Percentiles rank a stretch among this genome's conserved stretches.
Evolutionary conservation across 345 rosid genomes (phyloP).

Genomic region (Hevea brasiliensis): DNA sequence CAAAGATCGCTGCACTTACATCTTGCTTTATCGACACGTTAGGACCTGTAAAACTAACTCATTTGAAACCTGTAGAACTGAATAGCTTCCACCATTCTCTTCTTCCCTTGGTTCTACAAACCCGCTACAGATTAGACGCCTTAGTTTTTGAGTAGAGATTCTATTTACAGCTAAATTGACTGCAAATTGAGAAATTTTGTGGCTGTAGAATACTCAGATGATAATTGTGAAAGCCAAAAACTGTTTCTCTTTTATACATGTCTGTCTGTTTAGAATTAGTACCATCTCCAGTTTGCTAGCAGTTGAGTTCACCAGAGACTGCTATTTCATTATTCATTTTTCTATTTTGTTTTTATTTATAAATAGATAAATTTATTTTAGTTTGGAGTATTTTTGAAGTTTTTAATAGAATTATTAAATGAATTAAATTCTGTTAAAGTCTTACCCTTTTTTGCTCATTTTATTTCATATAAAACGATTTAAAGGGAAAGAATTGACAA

Average conservation of each 20-base stretch:
- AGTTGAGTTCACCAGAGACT: no score
- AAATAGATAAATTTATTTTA: no score
- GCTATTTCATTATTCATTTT: no score
- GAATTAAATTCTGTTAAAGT: no score
- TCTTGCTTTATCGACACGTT: background rate
- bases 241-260: background rate
- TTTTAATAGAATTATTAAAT: no score
- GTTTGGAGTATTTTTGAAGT: no score
- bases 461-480: no score
- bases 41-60: background rate
- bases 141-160: background rate
- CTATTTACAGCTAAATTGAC: background rate
- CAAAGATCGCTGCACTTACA: background rate
- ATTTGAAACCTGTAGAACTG: background rate
- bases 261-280: no score
- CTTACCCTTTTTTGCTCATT: no score
- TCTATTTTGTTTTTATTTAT: no score
- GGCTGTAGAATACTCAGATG: background rate
- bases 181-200: conserved; percentile 4
- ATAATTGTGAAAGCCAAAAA: background rate
- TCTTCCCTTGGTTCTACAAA: background rate
- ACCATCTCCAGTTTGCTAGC: no score
- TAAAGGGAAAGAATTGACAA: no score
- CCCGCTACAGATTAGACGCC: background rate
- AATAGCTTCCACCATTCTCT: background rate